Evolutionary conservation across 2,329 filamentous ascomycete species (phyloP).

Genomic region (Incumbomyces delicatus): DNA sequence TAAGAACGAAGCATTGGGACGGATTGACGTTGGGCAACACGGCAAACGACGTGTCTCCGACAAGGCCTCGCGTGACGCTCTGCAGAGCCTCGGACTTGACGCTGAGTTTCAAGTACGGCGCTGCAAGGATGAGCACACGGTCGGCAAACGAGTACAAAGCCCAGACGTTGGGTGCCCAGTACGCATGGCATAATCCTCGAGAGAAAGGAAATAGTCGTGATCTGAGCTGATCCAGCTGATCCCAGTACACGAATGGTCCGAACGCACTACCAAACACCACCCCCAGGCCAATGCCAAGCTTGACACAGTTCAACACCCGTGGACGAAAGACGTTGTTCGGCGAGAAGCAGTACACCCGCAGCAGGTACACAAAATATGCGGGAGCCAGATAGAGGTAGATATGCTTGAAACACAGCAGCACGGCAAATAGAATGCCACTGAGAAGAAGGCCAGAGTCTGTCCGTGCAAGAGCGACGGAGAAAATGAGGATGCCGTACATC

Average conservation of each 20-base stretch:
- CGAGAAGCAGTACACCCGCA: constrained; percentile 81
- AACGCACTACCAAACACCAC: constrained; percentile 71
- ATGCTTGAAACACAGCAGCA: constrained; percentile 87
- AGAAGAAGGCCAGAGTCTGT: constrained; percentile 62
- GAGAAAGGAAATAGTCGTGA: constrained; percentile 88
- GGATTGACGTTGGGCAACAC: constrained; percentile 81
- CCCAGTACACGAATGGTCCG: constrained; percentile 74
- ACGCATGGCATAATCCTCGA: constrained; percentile 86
- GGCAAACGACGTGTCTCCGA: constrained; percentile 89
- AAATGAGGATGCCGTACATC: constrained; percentile 80
- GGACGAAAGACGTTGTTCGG: constrained; percentile 57
- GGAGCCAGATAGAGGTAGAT: constrained; percentile 95
- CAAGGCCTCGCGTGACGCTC: constrained; percentile 84
- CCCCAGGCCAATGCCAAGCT: constrained; percentile 65
- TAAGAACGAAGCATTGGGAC: constrained; percentile 68
- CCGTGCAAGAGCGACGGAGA: constrained; percentile 75
- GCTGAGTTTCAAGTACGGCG: constrained; percentile 65
- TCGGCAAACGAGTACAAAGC: constrained; percentile 91
- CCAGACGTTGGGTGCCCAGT: constrained; percentile 98
- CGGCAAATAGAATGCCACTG: constrained; percentile 76
- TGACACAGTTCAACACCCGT: constrained; percentile 67
- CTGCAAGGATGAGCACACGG: constrained; percentile 71
- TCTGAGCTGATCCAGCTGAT: constrained; percentile 74
- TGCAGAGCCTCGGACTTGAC: constrained; percentile 66
- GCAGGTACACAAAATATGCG: constrained; percentile 86